A percentile compares a stretch with the other conserved stretches of the same genome.
phyloP scores from a whole-genome alignment of 2,329 filamentous ascomycete species.

The Ceratocystis papillata region DNA sequence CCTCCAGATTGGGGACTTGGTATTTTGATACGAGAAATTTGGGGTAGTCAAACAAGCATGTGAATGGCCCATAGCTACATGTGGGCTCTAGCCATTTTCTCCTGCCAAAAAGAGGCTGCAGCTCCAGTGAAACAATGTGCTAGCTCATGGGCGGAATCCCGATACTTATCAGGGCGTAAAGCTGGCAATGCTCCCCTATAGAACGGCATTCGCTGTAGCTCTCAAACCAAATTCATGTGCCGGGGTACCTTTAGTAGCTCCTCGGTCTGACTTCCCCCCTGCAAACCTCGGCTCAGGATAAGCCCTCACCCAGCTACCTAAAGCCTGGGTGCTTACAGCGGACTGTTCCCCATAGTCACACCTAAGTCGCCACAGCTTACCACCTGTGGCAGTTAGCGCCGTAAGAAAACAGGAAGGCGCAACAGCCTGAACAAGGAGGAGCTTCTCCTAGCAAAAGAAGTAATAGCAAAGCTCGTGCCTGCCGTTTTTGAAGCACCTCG shows the following conservation, averaged over 20 bases:
- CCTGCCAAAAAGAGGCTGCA: background rate
- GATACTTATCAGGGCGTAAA: too few species aligned
- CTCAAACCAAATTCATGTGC: conserved; percentile 10
- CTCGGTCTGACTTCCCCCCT: conserved; percentile 12
- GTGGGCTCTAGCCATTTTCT: background rate
- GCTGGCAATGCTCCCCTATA: too few species aligned
- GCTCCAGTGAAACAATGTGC: background rate
- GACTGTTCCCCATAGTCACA: background rate
- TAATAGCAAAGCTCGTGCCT: background rate
- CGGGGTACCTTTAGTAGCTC: conserved; percentile 1
- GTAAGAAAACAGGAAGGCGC: conserved; percentile 1
- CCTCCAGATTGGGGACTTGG: background rate
- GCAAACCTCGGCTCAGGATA: conserved; percentile 14
- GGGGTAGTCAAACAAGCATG: background rate
- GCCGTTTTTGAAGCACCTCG: conserved; percentile 14
- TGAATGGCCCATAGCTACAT: background rate
- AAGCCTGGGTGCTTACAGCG: background rate
- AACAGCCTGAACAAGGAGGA: conserved; percentile 3
- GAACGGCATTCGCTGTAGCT: conserved; percentile 1
- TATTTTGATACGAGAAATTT: background rate
- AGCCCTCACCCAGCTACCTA: background rate
- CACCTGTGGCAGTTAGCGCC: background rate
- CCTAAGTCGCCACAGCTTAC: background rate
- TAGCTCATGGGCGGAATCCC: too few species aligned
- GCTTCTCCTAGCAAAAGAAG: background rate